Base-by-base conservation (phyloP, 78 protist genomes). In the Pirum gemmata region DNA sequence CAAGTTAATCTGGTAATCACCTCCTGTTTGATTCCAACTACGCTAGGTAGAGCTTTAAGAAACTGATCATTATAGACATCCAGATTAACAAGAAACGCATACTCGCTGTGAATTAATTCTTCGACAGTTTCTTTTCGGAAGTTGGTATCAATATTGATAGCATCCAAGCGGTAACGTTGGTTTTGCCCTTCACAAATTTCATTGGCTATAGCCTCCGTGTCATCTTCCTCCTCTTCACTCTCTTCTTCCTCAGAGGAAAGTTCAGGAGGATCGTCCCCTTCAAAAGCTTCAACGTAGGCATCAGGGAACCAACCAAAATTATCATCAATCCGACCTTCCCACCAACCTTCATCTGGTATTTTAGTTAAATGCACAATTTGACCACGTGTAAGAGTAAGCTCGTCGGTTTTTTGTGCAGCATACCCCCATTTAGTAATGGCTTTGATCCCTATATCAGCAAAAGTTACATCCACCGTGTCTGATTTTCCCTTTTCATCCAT, bases 161-260 rank as follows among this genome's bases (percentile, higher is more conserved):
- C 67, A 51, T 5, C 67, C 13, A 21, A 5, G 31, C 5, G 13
- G n/a, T n/a, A n/a, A 51, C 67, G 67, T 21, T 21, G 67, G 13
- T 5, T 5, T 51, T 84, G 75, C 41, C 77, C 73, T 41, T 75
- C 2, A 21, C 75, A 18, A 84, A 38, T 38, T 41, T 2, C 35
- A 41, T 31, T 31, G 5, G 67, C 31, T 5, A 41, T 75, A 84
- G 80, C 76, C 2, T 84, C 88, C 33, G 36, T 37, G 13, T 84
- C 88, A 41, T 39, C 88, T 39, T 38, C 34, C 1, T 87, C 51
- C n/a, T 27, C 86, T 29, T 87, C 82, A 75, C 41, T 73, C 35
- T 73, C 90, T 27, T 87, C 90, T 61, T 87, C 90, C 1, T 73
- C 90, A 73, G 77, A 76, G 41, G 25, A 72, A 35, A 31, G 86